Base-by-base conservation (phyloP, 176 grass and related monocot species). In the Oryza australiensis region DNA sequence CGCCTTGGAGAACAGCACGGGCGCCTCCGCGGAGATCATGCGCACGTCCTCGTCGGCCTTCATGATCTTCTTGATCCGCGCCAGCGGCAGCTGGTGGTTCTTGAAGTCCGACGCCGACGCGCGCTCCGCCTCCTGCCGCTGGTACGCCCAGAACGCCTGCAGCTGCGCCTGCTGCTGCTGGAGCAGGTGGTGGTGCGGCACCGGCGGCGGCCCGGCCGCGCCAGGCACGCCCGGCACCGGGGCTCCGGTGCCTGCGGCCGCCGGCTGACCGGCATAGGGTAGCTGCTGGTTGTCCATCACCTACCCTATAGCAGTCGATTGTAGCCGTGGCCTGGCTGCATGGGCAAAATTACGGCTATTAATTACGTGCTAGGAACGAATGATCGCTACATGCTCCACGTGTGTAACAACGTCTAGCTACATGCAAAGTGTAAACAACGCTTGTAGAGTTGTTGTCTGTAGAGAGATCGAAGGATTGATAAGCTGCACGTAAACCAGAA, bases 11-110 rank as follows among this genome's bases (percentile, higher is more conserved):
- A 94, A 94, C 29, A 94, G 86, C 29, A 94, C 92, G 6, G 92
- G 92, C 55, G 92, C 92, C 80, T 94, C 92, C 16, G 92, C 92
- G 32, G 92, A 94, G 79, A 94, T 94, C 92, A 94, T 94, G 13
- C 92, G 89, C 80, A 94, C 92, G 65, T 94, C 92, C 75, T 94
- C 92, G 70, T 94, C 92, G 5, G 92, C 92, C 85, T 94, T 94
- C 92, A 94, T 94, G 68, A 94, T 94, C 89, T 94, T 94, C 87
- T 91, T 94, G 72, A 94, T 94, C 26, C 92, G 89, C 23, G 92
- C 92, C 34, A 94, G 84, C 1, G 92, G 92, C 32, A 94, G 89
- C 86, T 94, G 92, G 89, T 94, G 92, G 89, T 94, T 91, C 83
- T 88, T 91, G 86, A 94, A 88, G 81, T 94, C 92, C 16, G 92